Evolutionary conservation across 148 eudicot genomes (phyloP), one percentile per base, ranked within the genome.

Genomic region (Suaeda aralocaspica): DNA sequence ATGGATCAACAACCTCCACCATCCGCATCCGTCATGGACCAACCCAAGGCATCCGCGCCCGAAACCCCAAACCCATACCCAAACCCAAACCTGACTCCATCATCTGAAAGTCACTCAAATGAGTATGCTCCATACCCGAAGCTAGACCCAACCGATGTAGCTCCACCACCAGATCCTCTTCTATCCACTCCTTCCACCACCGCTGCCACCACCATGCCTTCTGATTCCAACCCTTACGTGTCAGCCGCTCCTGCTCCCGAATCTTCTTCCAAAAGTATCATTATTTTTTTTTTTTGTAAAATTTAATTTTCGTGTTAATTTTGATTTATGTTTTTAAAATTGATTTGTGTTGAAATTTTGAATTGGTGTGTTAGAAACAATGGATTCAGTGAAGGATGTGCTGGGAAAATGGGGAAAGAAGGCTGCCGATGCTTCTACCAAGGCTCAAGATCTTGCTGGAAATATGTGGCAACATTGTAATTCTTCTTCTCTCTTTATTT

Each of bases 401-500:
- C 74, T 90, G 6, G 92, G 88, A 25, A 85, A 78, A 73, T 93
- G 89, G 92, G 92, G 95, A 19, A 93, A 90, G 91, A 84, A 76
- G 68, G 98, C 98, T 21, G 85, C 95, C 8, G 96, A 90, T 71
- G 95, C 96, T 0, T 79, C 92, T 11, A 87, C 74, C 79, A 88
- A 87, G 79, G 89, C 90, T 18, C 84, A 84, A 74, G 90, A 83
- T 81, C 85, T 90, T 72, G 94, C 98, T 75, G 96, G 95, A 56
- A 81, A 90, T 72, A 82, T 88, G 86, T 93, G 96, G 98, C 98
- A 93, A 80, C 96, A 93, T 78, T 79, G 98, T 93, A 68, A 82
- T 89, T 82, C 6, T 49, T 76, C 64, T 58, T 24, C 30, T 19
- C 41, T 7, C 11, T 19, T 24, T 4, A 4, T 39, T 63, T 44